Conservation (phyloP, 2,329 filamentous ascomycete genomes). For the Pseudogymnoascus sp. region DNA sequence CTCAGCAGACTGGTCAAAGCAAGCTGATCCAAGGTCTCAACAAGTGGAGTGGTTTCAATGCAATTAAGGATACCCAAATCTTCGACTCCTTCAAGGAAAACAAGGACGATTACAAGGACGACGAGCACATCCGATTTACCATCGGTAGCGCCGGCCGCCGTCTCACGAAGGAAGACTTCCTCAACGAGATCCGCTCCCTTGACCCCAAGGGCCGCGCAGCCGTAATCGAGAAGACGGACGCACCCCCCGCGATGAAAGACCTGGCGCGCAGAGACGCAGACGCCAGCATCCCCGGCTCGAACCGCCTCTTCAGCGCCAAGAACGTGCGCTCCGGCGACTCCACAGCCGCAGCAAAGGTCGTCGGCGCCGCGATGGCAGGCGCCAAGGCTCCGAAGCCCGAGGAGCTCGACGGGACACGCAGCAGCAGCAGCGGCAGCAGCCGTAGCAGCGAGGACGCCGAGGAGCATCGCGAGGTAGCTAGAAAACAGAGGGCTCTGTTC, state of each 20-base stretch:
- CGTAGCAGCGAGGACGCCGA: background rate
- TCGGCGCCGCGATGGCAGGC: conserved; percentile 21
- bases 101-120: conserved; percentile 51
- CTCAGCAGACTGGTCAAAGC: conserved; percentile 12
- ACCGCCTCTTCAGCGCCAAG: conserved; percentile 33
- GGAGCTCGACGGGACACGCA: background rate
- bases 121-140: conserved; percentile 67
- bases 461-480: background rate
- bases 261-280: conserved; percentile 25
- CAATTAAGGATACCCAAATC: conserved; percentile 15
- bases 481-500: conserved; percentile 31
- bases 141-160: conserved; percentile 65
- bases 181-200: conserved; percentile 64
- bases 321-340: conserved; percentile 14
- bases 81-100: conserved; percentile 15
- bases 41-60: conserved; percentile 24
- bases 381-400: conserved; percentile 10
- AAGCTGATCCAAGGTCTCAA: conserved; percentile 6
- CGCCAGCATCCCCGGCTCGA: conserved; percentile 20
- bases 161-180: conserved; percentile 76
- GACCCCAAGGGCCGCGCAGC: conserved; percentile 51
- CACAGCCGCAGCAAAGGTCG: conserved; percentile 13
- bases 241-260: conserved; percentile 25
- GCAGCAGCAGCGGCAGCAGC: background rate
- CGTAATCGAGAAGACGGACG: conserved; percentile 24